Percentiles rank a stretch among this genome's conserved stretches.
phyloP scores from a whole-genome alignment of 352 stramenopile genomes.

The Globisporangium megalacanthum region DNA sequence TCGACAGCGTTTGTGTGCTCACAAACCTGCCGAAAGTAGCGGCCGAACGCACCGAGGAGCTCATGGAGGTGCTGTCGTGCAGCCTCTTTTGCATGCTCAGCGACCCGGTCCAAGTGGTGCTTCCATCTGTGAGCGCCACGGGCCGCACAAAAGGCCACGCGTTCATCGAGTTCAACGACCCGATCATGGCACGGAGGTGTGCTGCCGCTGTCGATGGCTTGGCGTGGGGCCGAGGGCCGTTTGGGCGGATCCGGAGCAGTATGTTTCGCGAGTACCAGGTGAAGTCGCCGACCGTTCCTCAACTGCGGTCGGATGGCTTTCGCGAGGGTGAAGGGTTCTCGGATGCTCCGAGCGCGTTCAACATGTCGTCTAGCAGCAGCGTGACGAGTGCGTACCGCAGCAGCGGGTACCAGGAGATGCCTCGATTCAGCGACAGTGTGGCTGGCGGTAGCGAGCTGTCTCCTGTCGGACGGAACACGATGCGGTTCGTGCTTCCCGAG shows the following conservation, averaged over 20 bases:
- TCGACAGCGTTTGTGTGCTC: conserved; percentile 80
- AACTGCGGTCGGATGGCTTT: conserved; percentile 3
- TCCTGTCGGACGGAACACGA: neutral
- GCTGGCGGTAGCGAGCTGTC: neutral
- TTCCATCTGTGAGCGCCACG: conserved; percentile 55
- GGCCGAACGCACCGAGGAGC: conserved; percentile 61
- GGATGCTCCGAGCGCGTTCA: neutral
- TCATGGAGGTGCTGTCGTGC: conserved; percentile 71
- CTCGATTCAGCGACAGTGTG: conserved; percentile 1
- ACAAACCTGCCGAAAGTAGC: conserved; percentile 76
- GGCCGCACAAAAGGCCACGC: conserved; percentile 70
- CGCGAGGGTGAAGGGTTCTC: neutral
- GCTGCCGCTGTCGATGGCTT: conserved; percentile 61
- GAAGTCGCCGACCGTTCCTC: conserved; percentile 32
- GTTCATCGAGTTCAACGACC: conserved; percentile 82
- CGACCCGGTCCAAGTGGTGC: conserved; percentile 79
- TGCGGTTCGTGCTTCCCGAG: neutral
- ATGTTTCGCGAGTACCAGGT: conserved; percentile 82
- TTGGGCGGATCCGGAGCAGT: conserved; percentile 57
- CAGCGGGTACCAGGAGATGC: neutral
- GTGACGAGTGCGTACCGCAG: conserved; percentile 2
- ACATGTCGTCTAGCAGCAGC: neutral
- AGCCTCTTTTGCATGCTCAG: conserved; percentile 77
- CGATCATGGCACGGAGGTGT: conserved; percentile 45
- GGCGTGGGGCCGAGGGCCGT: conserved; percentile 58